Percentiles rank a stretch among this genome's conserved stretches.
Evolutionary conservation across 2,329 filamentous ascomycete genomes (phyloP).

Genomic region (Zalaria sp.): DNA sequence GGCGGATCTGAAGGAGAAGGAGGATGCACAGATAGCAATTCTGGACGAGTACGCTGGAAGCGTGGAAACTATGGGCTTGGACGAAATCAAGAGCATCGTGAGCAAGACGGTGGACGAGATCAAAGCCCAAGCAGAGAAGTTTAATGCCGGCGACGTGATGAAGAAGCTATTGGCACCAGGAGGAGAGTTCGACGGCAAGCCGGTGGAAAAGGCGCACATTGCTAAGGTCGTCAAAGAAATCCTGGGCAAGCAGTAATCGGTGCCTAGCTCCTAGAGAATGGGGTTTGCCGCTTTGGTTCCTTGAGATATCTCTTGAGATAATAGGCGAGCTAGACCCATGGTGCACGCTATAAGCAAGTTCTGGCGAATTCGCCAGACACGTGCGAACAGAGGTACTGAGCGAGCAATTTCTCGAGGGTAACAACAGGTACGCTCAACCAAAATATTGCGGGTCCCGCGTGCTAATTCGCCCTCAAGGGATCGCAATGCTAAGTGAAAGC

Average conservation of each 20-base stretch:
- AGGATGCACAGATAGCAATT: constrained; percentile 50
- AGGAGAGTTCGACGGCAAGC: constrained; percentile 45
- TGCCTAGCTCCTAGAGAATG: too few species aligned
- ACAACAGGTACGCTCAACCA: too few species aligned
- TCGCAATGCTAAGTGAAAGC: too few species aligned
- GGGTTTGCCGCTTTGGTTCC: not conserved
- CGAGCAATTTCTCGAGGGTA: too few species aligned
- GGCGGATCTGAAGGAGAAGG: constrained; percentile 56
- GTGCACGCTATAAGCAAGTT: too few species aligned
- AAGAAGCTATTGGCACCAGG: constrained; percentile 40
- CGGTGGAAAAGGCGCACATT: constrained; percentile 48
- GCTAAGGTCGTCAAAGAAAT: constrained; percentile 43
- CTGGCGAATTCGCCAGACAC: too few species aligned
- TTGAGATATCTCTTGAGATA: too few species aligned
- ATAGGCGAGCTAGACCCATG: too few species aligned
- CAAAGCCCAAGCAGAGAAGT: constrained; percentile 28
- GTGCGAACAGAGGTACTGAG: too few species aligned
- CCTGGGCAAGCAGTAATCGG: constrained; percentile 3
- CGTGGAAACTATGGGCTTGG: constrained; percentile 43
- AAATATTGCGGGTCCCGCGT: too few species aligned
- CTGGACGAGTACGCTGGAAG: constrained; percentile 50
- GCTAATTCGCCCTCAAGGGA: too few species aligned
- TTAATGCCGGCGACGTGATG: constrained; percentile 44
- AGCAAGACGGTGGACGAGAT: constrained; percentile 37
- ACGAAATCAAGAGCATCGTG: constrained; percentile 44